Percentiles rank a stretch among this genome's conserved stretches.
Conservation (phyloP, 2,329 filamentous ascomycete species). For the Purpureocillium takamizusanense region DNA sequence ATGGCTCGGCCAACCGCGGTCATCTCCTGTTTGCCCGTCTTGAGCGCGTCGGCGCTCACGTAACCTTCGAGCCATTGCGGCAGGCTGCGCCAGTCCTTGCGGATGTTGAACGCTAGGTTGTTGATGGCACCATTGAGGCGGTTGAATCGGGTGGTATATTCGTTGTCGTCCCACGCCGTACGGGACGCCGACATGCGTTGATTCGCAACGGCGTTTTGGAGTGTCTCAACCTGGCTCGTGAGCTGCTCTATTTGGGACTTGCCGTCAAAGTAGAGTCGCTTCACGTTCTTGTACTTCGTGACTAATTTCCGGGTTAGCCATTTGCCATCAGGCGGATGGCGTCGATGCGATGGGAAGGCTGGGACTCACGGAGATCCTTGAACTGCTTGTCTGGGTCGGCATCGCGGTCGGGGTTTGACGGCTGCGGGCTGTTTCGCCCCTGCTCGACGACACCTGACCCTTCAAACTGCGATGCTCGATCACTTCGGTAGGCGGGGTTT, state of each 20-base stretch:
- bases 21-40: slow-evolving; percentile 94
- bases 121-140: slow-evolving; percentile 89
- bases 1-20: slow-evolving; percentile 85
- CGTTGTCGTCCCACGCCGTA: slow-evolving; percentile 88
- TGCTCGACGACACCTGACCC: slow-evolving; percentile 30
- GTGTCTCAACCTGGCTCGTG: slow-evolving; percentile 77
- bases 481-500: slow-evolving; percentile 30
- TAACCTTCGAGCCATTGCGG: slow-evolving; percentile 72
- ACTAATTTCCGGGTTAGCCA: slow-evolving; percentile 42
- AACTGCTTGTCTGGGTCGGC: slow-evolving; percentile 44
- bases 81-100: slow-evolving; percentile 82
- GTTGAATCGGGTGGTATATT: slow-evolving; percentile 83
- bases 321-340: too few relatives aligned
- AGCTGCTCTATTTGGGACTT: slow-evolving; percentile 87
- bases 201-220: slow-evolving; percentile 96
- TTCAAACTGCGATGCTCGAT: slow-evolving; percentile 34
- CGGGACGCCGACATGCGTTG: slow-evolving; percentile 91
- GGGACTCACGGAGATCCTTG: slow-evolving; percentile 45
- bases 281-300: slow-evolving; percentile 95
- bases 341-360: not conserved
- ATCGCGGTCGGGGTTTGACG: slow-evolving; percentile 32
- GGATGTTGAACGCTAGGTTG: slow-evolving; percentile 90
- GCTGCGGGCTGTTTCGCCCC: slow-evolving; percentile 49
- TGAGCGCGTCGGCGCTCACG: slow-evolving; percentile 77
- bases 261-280: slow-evolving; percentile 94